phyloP scores from a whole-genome alignment of 306 rosid genomes.

The Rosa multiflora region DNA sequence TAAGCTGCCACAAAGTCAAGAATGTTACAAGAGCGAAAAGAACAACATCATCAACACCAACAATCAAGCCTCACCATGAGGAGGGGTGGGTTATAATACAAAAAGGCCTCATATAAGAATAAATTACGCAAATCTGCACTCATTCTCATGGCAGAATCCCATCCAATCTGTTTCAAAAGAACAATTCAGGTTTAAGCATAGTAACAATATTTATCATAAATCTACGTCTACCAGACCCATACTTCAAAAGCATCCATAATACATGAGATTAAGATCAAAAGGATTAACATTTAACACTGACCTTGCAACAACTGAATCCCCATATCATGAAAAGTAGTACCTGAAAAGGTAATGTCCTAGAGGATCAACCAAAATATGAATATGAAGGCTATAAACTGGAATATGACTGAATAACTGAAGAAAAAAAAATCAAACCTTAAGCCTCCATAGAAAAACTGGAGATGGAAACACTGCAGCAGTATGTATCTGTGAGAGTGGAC shows the following conservation, averaged over 20 bases:
- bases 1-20: not conserved
- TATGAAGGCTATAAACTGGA: not conserved
- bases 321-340: constrained; percentile 70
- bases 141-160: constrained; percentile 99
- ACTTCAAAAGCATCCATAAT: not conserved
- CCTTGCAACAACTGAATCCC: constrained; percentile 95
- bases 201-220: constrained; percentile 11
- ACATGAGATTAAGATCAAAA: not conserved
- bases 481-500: constrained; percentile 35
- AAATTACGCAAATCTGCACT: constrained; percentile 83
- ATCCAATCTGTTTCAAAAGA: constrained; percentile 59
- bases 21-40: not conserved
- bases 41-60: not conserved
- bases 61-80: constrained; percentile 62
- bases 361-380: not conserved
- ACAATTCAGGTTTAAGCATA: constrained; percentile 22
- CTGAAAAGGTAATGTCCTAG: constrained; percentile 29
- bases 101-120: constrained; percentile 92
- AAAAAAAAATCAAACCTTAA: constrained; percentile 50
- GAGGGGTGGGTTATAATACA: constrained; percentile 95
- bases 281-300: constrained; percentile 32
- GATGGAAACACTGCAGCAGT: constrained; percentile 60
- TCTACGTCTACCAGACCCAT: not conserved
- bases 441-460: constrained; percentile 72
- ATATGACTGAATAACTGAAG: not conserved